Conservation (phyloP, 306 rosid genomes). For the Cucurbita moschata region DNA sequence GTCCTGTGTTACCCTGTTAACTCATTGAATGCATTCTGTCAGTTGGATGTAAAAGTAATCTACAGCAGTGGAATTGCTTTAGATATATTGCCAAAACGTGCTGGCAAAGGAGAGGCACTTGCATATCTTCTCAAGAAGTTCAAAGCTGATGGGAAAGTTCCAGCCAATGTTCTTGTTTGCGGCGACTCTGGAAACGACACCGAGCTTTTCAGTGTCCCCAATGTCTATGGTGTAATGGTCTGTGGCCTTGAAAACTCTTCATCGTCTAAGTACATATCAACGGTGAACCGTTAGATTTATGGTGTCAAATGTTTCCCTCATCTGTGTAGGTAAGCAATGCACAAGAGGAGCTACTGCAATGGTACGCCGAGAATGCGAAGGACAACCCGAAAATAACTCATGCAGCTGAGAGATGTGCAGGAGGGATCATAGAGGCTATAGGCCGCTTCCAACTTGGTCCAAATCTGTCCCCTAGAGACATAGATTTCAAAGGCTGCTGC, state of each 20-base stretch:
- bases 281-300: not conserved
- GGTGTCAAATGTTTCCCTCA: not conserved
- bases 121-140: conserved; percentile 43
- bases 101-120: conserved; percentile 76
- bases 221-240: conserved; percentile 69
- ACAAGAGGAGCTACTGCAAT: conserved; percentile 54
- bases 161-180: conserved; percentile 62
- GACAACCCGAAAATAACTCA: conserved; percentile 28
- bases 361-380: conserved; percentile 43
- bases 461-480: conserved; percentile 58
- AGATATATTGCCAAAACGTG: conserved; percentile 60
- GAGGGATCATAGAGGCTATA: conserved; percentile 67
- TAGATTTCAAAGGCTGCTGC: conserved; percentile 18
- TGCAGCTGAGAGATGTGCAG: conserved; percentile 72
- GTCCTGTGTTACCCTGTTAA: not conserved
- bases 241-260: conserved; percentile 11
- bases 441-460: conserved; percentile 53
- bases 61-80: conserved; percentile 63
- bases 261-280: not conserved
- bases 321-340: conserved; percentile 55
- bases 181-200: conserved; percentile 89
- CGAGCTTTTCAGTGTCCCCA: conserved; percentile 46
- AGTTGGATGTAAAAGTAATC: conserved; percentile 70
- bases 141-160: conserved; percentile 24
- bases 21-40: not conserved